A percentile compares a stretch with the other conserved stretches of the same genome.
These are phyloP conservation scores for Gilbertella persicaria DNA, from an alignment of 371 early-diverging fungal genomes.

Conservation along the genomic window DNA sequence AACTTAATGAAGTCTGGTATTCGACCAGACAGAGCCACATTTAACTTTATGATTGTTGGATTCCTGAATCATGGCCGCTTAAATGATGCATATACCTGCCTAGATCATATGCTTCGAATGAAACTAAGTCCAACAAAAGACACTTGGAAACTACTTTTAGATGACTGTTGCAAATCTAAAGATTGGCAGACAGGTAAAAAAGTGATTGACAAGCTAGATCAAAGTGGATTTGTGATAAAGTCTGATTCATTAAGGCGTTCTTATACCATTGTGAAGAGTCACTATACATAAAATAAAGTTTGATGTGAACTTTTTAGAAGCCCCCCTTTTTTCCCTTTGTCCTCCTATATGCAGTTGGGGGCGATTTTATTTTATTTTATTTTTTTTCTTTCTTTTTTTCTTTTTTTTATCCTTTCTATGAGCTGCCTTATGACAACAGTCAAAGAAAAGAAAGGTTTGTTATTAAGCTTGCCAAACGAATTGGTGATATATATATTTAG, in stretches of 20 bases:
- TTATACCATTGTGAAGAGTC: constrained; percentile 37
- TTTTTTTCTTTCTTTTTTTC: constrained; percentile 8
- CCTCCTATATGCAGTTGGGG: too few relatives aligned
- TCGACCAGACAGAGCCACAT: constrained; percentile 47
- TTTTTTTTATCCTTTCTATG: constrained; percentile 1
- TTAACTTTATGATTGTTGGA: constrained; percentile 45
- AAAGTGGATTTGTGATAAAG: constrained; percentile 38
- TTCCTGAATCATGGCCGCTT: constrained; percentile 37
- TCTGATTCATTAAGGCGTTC: constrained; percentile 27
- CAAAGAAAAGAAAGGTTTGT: not conserved
- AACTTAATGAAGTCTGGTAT: constrained; percentile 22
- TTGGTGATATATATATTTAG: constrained; percentile 37
- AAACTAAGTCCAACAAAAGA: constrained; percentile 41
- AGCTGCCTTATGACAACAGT: not conserved
- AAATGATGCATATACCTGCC: constrained; percentile 36
- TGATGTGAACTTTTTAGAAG: too few relatives aligned
- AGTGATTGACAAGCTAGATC: constrained; percentile 30
- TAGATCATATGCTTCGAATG: constrained; percentile 32
- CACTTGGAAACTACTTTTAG: constrained; percentile 38
- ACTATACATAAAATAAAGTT: constrained; percentile 24
- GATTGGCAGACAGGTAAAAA: constrained; percentile 29
- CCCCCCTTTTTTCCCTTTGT: too few relatives aligned
- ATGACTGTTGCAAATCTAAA: constrained; percentile 26
- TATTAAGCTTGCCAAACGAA: constrained; percentile 41
- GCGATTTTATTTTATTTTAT: constrained; percentile 5